These are phyloP conservation scores for Phytophthora fragariae DNA, from an alignment of 352 stramenopile genomes.

Conservation along the genomic window DNA sequence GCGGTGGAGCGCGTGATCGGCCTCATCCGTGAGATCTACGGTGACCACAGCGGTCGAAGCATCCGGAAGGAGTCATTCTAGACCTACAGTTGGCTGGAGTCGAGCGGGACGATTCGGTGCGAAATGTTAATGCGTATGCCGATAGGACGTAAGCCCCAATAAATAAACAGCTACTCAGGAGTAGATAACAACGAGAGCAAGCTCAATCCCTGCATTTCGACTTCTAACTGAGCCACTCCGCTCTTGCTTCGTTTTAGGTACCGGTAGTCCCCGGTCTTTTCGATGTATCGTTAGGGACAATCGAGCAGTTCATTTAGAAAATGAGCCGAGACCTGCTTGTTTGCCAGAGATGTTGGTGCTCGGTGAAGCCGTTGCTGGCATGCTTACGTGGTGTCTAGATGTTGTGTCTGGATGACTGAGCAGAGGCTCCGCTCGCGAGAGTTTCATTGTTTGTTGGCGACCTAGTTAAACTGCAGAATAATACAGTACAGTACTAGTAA, in stretches of 20 bases:
- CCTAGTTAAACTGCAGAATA: too few species aligned
- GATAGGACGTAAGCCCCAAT: neutral
- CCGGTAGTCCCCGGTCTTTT: slow-evolving; percentile 79
- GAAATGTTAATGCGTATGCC: neutral
- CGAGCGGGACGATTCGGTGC: slow-evolving; percentile 8
- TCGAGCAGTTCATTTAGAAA: slow-evolving; percentile 52
- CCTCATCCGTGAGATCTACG: slow-evolving; percentile 74
- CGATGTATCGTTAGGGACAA: slow-evolving; percentile 59
- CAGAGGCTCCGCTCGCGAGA: too few species aligned
- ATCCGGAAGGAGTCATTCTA: slow-evolving; percentile 69
- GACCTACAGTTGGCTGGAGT: neutral
- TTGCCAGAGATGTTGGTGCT: too few species aligned
- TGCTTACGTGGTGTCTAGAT: too few species aligned
- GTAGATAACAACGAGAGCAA: slow-evolving; percentile 1
- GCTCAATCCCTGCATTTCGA: neutral
- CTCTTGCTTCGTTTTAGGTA: neutral
- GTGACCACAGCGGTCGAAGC: slow-evolving; percentile 46
- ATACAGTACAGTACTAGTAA: too few species aligned
- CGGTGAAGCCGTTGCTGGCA: too few species aligned
- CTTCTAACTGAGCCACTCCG: neutral
- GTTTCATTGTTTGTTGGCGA: too few species aligned
- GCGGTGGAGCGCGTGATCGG: slow-evolving; percentile 68
- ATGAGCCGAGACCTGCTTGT: too few species aligned
- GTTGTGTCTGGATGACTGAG: too few species aligned
- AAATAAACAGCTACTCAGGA: slow-evolving; percentile 14